phyloP scores from a whole-genome alignment of 441 rosid genomes.

The Daphne laureola region DNA sequence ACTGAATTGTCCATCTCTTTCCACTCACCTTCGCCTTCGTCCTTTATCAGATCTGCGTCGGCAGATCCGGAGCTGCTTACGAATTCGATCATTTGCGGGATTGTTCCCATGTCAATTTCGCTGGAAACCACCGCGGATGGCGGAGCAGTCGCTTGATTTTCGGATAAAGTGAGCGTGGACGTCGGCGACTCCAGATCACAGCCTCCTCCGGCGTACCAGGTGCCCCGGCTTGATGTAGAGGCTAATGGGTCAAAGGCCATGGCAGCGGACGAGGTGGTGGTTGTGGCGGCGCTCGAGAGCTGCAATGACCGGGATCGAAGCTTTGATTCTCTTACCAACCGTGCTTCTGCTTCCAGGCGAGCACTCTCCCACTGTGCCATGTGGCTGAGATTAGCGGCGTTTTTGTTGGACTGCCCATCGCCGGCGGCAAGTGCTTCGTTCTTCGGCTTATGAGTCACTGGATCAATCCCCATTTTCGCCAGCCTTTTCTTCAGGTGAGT shows the following conservation, averaged over 20 bases:
- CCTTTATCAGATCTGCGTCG: conserved; percentile 36
- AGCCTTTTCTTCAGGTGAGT: conserved; percentile 90
- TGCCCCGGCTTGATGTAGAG: too few species aligned
- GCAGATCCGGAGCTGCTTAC: conserved; percentile 48
- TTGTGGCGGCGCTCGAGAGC: conserved; percentile 20
- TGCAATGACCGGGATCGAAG: conserved; percentile 47
- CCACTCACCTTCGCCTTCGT: conserved; percentile 60
- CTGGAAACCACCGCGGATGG: conserved; percentile 12
- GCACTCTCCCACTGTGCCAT: conserved; percentile 99
- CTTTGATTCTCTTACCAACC: conserved; percentile 81
- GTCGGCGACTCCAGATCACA: conserved; percentile 71
- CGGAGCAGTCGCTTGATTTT: conserved; percentile 39
- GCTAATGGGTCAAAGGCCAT: too few species aligned
- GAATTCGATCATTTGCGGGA: conserved; percentile 40
- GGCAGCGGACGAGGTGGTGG: conserved; percentile 7
- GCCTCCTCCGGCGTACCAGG: conserved; percentile 12
- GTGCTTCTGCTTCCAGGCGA: conserved; percentile 92
- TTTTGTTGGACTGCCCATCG: conserved; percentile 62
- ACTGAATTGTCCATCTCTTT: conserved; percentile 28
- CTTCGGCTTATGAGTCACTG: conserved; percentile 94
- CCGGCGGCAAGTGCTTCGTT: conserved; percentile 53
- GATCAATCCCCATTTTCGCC: conserved; percentile 95
- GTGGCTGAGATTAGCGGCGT: conserved; percentile 84
- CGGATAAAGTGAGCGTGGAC: conserved; percentile 71
- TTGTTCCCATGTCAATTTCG: conserved; percentile 17